Evolutionary conservation across 2,329 filamentous ascomycete genomes (phyloP), one percentile per base, ranked within the genome.

Genomic region (Cladosporium sphaerospermum): DNA sequence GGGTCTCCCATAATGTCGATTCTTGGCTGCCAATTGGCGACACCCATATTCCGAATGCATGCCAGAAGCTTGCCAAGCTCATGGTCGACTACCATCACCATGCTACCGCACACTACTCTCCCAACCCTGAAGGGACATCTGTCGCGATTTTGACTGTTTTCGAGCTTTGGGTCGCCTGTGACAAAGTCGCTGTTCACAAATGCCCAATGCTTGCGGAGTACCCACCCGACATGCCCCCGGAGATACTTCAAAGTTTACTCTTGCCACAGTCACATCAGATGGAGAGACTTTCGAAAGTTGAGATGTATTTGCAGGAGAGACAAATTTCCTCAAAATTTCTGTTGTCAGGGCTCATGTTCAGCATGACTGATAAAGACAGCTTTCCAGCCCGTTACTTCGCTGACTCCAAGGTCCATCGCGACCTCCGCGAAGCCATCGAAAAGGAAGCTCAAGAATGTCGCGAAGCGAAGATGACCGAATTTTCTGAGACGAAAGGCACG

Each of bases 131-230:
- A 45, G 72, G 78, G 19, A 76, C 73, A 57, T 82, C 81, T 28
- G 54, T 66, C 0, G 73, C 79, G 59, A 64, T 85, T 0, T 69
- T 87, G 1, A 73, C 69, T 7, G 41, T 81, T 0, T 75, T 86
- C 61, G 76, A 81, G 46, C 57, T 83, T 0, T 88, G 83, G 83
- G 62, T 78, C 3, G 59, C 63, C 1, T 73, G 85, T 63, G 84
- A 88, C 56, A 59, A 68, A 9, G 64, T 62, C n/a, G 75, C 77
- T 0, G 65, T 71, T 0, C 9, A 42, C 0, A 55, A 57, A 0
- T 80, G 71, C 44, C 75, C 76, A 0, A 62, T 85, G 0, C 65
- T 88, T 0, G 31, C 45, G 0, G 66, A 79, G 0, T 83, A 77
- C 49, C 70, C 77, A 10, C 79, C 82, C 0, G 68, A 71, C 0